Evolutionary conservation across 331 rosid genomes (phyloP), one percentile per base, ranked within the genome.

Genomic region (Erythrophleum ivorense): DNA sequence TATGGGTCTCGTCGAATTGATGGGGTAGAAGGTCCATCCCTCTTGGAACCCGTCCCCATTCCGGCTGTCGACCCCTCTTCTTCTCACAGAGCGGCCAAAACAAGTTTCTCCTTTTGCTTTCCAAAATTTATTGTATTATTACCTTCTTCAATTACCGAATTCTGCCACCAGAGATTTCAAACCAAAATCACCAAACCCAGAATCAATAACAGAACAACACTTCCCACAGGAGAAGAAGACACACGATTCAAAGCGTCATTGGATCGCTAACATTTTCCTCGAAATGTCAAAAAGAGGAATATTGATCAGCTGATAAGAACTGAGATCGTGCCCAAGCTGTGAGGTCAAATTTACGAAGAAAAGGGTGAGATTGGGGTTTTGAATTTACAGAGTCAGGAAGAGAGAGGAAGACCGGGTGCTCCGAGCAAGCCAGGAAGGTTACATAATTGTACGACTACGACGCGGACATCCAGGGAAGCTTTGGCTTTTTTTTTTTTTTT

Each of bases 1-100:
- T 96, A 96, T 5, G 99, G 99, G 84, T 96, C 99, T 68, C 97
- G 93, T 69, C 99, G 89, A 82, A 63, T 75, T 29, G 94, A 88
- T 71, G 92, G 95, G 74, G 92, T 83, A 41, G 98, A 94, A 29
- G 97, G 54, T 85, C 99, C 99, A 88, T 96, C 98, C 85, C 85
- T 80, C 65, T 94, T 92, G 24, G 98, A 92, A 87, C 88, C 91
- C 81, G 84, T 90, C 36, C 88, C 92, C 89, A 88, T 88, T 14
- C 33, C 60, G 7, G 50, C 53, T 57, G 31, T 24, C 50, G 6
- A 11, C 43, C 54, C 14, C 21, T 77, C 75, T 48, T 63, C 31
- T 14, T 52, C 65, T 46, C 43, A 59, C 76, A 48, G 45, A 58
- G 66, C 15, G 50, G 86, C 66, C 62, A 48, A 54, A 50, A 18